Evolutionary conservation across 2,329 filamentous ascomycete genomes (phyloP).

Genomic region (Penicillium sp.): DNA sequence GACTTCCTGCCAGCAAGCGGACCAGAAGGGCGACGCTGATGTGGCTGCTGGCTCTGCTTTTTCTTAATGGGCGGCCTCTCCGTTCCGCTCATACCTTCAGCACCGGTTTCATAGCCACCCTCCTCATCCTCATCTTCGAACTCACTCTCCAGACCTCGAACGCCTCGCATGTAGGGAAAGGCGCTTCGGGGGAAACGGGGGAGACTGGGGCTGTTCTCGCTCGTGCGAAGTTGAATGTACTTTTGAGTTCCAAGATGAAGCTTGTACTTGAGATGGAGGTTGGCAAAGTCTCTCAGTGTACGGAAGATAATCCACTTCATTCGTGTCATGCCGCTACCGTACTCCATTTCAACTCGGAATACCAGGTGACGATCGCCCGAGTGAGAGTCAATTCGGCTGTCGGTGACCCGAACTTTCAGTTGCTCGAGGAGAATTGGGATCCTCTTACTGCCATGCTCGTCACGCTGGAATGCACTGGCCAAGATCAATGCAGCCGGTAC

Average conservation of each 20-base stretch:
- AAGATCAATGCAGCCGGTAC: constrained; percentile 91
- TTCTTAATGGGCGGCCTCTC: constrained; percentile 59
- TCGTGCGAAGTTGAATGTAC: constrained; percentile 69
- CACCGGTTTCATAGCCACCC: constrained; percentile 50
- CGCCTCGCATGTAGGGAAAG: constrained; percentile 83
- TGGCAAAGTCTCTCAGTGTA: constrained; percentile 84
- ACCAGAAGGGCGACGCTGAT: constrained; percentile 55
- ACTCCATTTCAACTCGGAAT: constrained; percentile 91
- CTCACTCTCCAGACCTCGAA: constrained; percentile 76
- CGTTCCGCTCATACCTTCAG: constrained; percentile 69
- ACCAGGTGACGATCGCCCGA: constrained; percentile 71
- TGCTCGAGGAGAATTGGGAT: constrained; percentile 96
- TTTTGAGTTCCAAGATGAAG: constrained; percentile 81
- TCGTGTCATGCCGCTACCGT: constrained; percentile 89
- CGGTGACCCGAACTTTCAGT: constrained; percentile 81
- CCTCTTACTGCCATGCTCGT: constrained; percentile 91
- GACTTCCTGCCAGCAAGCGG: constrained; percentile 61
- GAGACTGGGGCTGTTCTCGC: constrained; percentile 73
- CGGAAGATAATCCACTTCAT: constrained; percentile 96
- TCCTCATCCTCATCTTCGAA: constrained; percentile 69
- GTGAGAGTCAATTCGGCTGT: constrained; percentile 68
- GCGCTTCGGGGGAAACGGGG: constrained; percentile 87
- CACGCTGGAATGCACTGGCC: constrained; percentile 95
- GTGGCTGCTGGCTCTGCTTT: constrained; percentile 36
- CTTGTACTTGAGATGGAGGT: constrained; percentile 92